Percentiles rank a stretch among this genome's conserved stretches.
Evolutionary conservation across 23 red algal species (phyloP).

Genomic region (Gracilariopsis chorda): DNA sequence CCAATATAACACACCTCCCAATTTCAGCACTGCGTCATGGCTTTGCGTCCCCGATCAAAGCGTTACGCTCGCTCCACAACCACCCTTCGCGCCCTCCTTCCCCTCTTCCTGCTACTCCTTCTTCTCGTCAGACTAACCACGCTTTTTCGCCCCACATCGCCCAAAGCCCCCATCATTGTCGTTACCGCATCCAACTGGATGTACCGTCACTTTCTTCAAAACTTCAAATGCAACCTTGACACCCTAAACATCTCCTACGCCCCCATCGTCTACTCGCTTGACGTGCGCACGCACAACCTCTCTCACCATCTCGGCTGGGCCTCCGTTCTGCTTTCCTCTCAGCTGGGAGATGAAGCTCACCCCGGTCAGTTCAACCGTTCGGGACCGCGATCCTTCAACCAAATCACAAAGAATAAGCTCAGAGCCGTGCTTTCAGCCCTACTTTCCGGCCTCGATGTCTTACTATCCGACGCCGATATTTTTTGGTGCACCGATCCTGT

Average conservation of each 20-base stretch:
- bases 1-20: too few species aligned
- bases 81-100: too few species aligned
- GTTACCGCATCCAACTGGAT: slow-evolving; percentile 42
- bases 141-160: too few species aligned
- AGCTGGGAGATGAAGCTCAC: slow-evolving; percentile 9
- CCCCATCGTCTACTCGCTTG: slow-evolving; percentile 27
- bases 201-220: slow-evolving; percentile 30
- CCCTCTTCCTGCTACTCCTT: too few species aligned
- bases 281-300: slow-evolving; percentile 21
- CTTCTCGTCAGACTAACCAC: too few species aligned
- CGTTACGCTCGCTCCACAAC: too few species aligned
- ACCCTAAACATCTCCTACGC: background rate
- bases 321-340: slow-evolving; percentile 10
- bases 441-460: slow-evolving; percentile 29
- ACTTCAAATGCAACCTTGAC: slow-evolving; percentile 46
- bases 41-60: too few species aligned
- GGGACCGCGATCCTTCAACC: slow-evolving; percentile 1
- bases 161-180: background rate
- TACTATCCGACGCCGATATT: slow-evolving; percentile 48
- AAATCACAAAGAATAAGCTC: slow-evolving; percentile 43
- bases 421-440: slow-evolving; percentile 26
- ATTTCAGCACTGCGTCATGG: too few species aligned
- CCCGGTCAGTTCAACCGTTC: background rate
- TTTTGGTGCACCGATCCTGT: slow-evolving; percentile 42
- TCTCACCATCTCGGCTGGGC: background rate